Evolutionary conservation across 345 rosid species (phyloP).

Genomic region (Noccaea bulbosa): DNA sequence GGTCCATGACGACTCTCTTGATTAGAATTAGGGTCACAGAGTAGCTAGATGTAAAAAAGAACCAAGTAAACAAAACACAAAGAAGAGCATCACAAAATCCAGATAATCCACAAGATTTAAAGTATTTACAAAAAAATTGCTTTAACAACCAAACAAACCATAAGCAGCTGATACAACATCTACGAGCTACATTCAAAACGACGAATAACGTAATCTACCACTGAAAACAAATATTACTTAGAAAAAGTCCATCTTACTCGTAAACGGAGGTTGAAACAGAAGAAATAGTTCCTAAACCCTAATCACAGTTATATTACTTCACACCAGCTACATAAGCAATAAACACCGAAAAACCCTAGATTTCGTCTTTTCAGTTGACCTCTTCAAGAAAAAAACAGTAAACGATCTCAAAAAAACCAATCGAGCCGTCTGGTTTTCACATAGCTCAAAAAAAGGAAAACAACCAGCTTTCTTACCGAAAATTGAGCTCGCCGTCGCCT

Average conservation of each 20-base stretch:
- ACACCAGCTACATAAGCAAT: background rate
- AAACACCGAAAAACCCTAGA: background rate
- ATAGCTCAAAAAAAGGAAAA: background rate
- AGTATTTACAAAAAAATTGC: background rate
- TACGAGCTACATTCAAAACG: background rate
- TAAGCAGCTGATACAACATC: constrained; percentile 10
- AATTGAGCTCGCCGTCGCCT: constrained; percentile 31
- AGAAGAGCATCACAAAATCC: constrained; percentile 4
- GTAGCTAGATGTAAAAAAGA: background rate
- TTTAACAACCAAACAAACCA: background rate
- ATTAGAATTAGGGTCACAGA: background rate
- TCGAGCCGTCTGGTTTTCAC: constrained; percentile 1
- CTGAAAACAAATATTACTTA: background rate
- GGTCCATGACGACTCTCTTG: background rate
- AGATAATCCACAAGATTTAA: background rate
- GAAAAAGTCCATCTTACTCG: background rate
- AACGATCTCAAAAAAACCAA: constrained; percentile 28
- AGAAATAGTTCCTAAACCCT: constrained; percentile 18
- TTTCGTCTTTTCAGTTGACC: background rate
- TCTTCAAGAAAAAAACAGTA: background rate
- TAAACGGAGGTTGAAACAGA: background rate
- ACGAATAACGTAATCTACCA: background rate
- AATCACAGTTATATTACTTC: constrained; percentile 10
- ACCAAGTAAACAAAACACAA: constrained; percentile 17
- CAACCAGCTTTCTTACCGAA: constrained; percentile 24